Conservation (phyloP, 768 basidiomycete genomes). For the Erythrobasidium yunnanense region DNA sequence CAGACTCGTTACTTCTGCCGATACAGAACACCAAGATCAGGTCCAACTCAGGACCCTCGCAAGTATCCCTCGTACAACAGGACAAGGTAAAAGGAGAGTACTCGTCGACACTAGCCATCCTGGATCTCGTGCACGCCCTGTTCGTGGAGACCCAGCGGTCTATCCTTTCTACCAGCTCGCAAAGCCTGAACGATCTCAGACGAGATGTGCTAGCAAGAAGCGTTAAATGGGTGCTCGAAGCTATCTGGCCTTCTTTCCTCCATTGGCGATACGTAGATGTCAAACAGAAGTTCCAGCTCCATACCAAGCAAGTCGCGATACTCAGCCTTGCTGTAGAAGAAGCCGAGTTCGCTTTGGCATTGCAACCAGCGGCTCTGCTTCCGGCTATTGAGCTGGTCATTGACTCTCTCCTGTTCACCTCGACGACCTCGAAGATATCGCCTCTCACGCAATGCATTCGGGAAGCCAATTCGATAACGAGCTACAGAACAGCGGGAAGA, state of each 20-base stretch:
- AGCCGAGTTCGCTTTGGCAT: constrained; percentile 61
- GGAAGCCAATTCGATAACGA: too few relatives aligned
- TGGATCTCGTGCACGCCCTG: constrained; percentile 5
- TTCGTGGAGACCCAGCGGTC: background rate
- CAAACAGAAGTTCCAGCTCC: constrained; percentile 3
- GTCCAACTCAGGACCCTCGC: background rate
- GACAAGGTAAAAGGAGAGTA: background rate
- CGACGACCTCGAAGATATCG: too few relatives aligned
- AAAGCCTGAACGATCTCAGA: background rate
- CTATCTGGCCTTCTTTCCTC: background rate
- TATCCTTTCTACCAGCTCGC: background rate
- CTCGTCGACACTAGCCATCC: background rate
- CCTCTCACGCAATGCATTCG: too few relatives aligned
- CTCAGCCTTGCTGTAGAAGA: constrained; percentile 48
- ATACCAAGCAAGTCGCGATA: background rate
- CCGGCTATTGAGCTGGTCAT: too few relatives aligned
- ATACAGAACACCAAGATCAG: background rate
- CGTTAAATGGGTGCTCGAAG: background rate
- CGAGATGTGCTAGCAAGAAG: background rate
- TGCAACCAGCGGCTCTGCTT: constrained; percentile 53
- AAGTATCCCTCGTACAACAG: background rate
- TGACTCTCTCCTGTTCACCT: too few relatives aligned
- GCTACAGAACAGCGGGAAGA: constrained; percentile 62
- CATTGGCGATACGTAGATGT: constrained; percentile 1
- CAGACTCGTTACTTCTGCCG: background rate